phyloP scores from a whole-genome alignment of 163 green algal species.

The Chlamydomonas reinhardtii region DNA sequence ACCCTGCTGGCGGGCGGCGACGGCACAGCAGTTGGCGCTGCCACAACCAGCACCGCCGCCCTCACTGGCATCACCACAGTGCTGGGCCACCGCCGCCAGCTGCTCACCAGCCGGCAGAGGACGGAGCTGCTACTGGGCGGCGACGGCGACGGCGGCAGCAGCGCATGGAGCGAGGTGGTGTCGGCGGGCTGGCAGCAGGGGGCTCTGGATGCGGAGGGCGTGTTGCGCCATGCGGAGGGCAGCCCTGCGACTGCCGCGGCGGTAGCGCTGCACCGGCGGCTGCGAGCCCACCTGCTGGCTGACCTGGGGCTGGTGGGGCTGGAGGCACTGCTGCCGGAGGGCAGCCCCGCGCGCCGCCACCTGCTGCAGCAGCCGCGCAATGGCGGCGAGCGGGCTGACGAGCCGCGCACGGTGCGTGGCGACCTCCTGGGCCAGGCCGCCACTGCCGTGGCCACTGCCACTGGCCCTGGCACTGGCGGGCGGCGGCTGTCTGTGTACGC shows the following conservation, averaged over 20 bases:
- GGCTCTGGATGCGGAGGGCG: not conserved
- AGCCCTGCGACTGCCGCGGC: too few relatives aligned
- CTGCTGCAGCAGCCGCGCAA: not conserved
- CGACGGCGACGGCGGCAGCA: not conserved
- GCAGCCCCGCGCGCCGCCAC: not conserved
- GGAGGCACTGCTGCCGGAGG: not conserved
- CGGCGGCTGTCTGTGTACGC: slow-evolving; percentile 25
- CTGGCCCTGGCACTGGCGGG: too few relatives aligned
- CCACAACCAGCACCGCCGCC: not conserved
- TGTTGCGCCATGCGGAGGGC: not conserved
- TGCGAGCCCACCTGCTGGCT: too few relatives aligned
- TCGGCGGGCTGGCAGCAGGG: too few relatives aligned
- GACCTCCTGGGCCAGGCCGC: too few relatives aligned
- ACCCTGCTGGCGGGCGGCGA: not conserved
- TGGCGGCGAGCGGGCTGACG: too few relatives aligned
- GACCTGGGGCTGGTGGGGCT: not conserved
- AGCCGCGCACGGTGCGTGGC: too few relatives aligned
- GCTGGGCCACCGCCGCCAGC: not conserved
- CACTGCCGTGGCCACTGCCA: too few relatives aligned
- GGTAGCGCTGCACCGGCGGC: too few relatives aligned
- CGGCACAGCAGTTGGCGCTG: not conserved
- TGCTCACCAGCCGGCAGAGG: not conserved
- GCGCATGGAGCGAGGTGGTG: not conserved
- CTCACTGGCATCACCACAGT: not conserved
- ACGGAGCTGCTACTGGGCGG: not conserved